Evolutionary conservation across 179 eudicot genomes (phyloP), one percentile per base, ranked within the genome.

Genomic region (Amaranthus tricolor): DNA sequence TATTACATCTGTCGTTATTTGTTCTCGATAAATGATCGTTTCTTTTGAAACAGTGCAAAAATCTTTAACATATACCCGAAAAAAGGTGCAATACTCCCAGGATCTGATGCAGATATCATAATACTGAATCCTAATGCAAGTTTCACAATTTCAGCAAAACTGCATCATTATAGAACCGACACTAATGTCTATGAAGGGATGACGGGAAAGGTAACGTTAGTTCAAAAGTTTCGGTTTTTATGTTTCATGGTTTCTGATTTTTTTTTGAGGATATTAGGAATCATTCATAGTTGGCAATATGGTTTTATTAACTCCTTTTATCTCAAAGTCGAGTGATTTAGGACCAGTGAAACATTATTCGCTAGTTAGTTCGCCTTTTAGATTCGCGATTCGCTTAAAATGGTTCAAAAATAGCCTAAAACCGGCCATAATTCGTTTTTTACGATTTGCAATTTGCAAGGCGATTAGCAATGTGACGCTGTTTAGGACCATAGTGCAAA

Each of bases 71-170:
- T 95, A 79, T 95, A 89, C 78, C 99, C 99, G 14, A 92, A 85
- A 81, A 95, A 95, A 84, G 99, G 99, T 66, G 99, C 99, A 20
- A 87, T 95, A 76, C 86, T 93, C 51, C 83, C 87, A 8, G 99
- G 99, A 79, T 95, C 99, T 60, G 99, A 95, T 86, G 99, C 99
- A 15, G 99, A 95, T 83, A 87, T 95, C 44, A 95, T 95, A 70
- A 87, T 95, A 83, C 82, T 95, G 71, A 92, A 95, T 75, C 99
- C 99, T 19, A 88, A 87, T 84, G 77, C 97, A 78, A 92, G 87
- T 86, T 95, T 90, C 76, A 85, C 81, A 75, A 95, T 95, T 51
- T 83, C 90, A 74, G 86, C 96, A 60, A 76, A 77, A 65, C 77
- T 83, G 56, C 97, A 94, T 78, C 97, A 91, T 76, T 89, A 88